phyloP scores from a whole-genome alignment of 352 stramenopile species.

The Pythium graminicola region DNA sequence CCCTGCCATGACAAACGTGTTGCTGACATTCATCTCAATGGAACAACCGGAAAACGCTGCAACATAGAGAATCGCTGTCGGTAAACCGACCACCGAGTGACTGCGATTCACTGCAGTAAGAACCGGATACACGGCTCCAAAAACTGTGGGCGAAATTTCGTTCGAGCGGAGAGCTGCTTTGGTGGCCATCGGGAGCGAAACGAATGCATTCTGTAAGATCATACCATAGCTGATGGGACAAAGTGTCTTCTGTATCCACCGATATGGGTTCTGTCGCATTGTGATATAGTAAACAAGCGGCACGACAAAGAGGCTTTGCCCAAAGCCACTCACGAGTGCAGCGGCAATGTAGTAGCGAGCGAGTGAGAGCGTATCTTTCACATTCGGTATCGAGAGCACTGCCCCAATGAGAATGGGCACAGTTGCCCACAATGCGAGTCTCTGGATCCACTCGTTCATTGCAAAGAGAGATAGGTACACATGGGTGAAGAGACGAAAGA shows the following conservation, averaged over 20 bases:
- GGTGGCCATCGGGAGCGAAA: constrained; percentile 45
- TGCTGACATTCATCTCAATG: constrained; percentile 22
- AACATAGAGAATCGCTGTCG: constrained; percentile 44
- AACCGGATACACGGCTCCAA: constrained; percentile 52
- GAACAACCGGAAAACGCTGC: constrained; percentile 45
- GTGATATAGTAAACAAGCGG: constrained; percentile 42
- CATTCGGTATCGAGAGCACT: constrained; percentile 31
- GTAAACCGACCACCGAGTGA: constrained; percentile 37
- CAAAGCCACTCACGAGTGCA: constrained; percentile 17
- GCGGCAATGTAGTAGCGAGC: constrained; percentile 40
- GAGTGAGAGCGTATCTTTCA: constrained; percentile 29
- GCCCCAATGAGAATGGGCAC: constrained; percentile 43
- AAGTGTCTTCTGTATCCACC: constrained; percentile 40
- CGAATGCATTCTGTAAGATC: constrained; percentile 37
- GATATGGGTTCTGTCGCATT: constrained; percentile 49
- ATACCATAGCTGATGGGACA: constrained; percentile 43
- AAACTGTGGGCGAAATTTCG: constrained; percentile 44
- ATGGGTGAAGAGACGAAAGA: constrained; percentile 54
- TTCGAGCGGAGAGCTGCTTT: constrained; percentile 47
- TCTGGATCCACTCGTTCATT: constrained; percentile 57
- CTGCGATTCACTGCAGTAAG: constrained; percentile 47
- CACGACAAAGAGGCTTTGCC: constrained; percentile 40
- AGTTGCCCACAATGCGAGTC: constrained; percentile 36
- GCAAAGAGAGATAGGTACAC: constrained; percentile 50
- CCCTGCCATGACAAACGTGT: constrained; percentile 41